These are phyloP conservation scores for Orbilia brochopaga DNA, from an alignment of 2,329 filamentous ascomycete species.

Conservation along the genomic window DNA sequence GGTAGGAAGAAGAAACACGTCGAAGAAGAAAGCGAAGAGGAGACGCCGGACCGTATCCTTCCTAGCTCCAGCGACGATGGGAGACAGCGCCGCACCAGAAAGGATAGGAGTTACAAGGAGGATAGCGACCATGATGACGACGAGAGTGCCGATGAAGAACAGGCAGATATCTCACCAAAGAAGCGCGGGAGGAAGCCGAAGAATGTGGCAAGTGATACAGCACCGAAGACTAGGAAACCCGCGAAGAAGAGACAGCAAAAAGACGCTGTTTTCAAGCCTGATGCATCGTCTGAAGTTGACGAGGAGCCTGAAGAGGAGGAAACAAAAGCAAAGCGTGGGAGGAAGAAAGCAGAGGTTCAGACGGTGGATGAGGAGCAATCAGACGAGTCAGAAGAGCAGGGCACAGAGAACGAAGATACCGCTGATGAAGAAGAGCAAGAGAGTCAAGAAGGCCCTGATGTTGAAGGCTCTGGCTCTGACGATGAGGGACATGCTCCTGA, in stretches of 20 bases:
- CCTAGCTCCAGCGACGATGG: constrained; percentile 21
- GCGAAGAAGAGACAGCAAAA: constrained; percentile 13
- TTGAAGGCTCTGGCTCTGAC: neutral
- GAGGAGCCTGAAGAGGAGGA: constrained; percentile 14
- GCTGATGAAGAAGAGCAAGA: neutral
- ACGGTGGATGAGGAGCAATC: neutral
- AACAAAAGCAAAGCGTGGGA: constrained; percentile 12
- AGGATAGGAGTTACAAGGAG: constrained; percentile 14
- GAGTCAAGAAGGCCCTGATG: neutral
- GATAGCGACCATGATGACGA: constrained; percentile 9
- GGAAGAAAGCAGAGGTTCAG: constrained; percentile 2
- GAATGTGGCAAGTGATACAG: neutral
- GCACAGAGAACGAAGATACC: neutral
- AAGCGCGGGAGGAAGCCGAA: constrained; percentile 5
- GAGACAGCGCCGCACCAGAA: neutral
- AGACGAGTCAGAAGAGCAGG: constrained; percentile 6
- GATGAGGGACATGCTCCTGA: neutral
- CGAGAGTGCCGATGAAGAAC: constrained; percentile 3
- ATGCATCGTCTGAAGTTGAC: constrained; percentile 8
- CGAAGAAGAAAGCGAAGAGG: constrained; percentile 14
- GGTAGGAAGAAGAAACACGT: neutral
- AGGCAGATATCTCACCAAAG: constrained; percentile 4
- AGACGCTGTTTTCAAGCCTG: constrained; percentile 20
- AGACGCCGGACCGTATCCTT: constrained; percentile 11
- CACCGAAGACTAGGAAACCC: constrained; percentile 1